These are phyloP conservation scores for Cicer bijugum DNA, from an alignment of 306 rosid species.

Conservation along the genomic window DNA sequence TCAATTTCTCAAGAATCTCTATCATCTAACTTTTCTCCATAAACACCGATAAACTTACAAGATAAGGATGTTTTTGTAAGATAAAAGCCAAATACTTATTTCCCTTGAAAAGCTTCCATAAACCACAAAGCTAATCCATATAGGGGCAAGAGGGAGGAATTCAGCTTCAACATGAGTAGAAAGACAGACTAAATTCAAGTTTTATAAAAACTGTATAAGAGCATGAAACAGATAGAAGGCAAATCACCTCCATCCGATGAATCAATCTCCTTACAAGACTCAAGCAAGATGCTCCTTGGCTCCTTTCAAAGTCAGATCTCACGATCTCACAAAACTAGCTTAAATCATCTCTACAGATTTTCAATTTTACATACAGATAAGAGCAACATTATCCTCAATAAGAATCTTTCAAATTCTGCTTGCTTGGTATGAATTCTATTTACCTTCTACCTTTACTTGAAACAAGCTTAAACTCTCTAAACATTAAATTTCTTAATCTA, in stretches of 20 bases:
- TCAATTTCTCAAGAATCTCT: not conserved
- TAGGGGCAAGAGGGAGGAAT: not conserved
- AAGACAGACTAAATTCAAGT: conserved; percentile 12
- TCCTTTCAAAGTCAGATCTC: conserved; percentile 65
- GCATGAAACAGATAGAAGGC: not conserved
- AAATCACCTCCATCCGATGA: conserved; percentile 5
- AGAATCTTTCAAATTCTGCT: conserved; percentile 61
- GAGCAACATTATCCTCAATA: conserved; percentile 58
- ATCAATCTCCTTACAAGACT: conserved; percentile 59
- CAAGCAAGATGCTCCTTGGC: conserved; percentile 57
- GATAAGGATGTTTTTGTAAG: not conserved
- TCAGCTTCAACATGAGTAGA: conserved; percentile 21
- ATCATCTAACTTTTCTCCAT: conserved; percentile 1
- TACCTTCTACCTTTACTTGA: conserved; percentile 49
- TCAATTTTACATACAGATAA: conserved; percentile 63
- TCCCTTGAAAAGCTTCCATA: not conserved
- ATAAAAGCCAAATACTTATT: not conserved
- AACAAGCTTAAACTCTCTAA: conserved; percentile 59
- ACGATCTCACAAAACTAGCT: conserved; percentile 56
- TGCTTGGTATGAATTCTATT: conserved; percentile 54
- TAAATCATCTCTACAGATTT: conserved; percentile 63
- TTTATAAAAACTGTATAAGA: not conserved
- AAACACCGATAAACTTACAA: not conserved
- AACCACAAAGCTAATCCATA: not conserved
- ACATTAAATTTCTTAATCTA: conserved; percentile 57